phyloP scores from a whole-genome alignment of 176 grass and related monocot species.

The Eragrostis curvula region DNA sequence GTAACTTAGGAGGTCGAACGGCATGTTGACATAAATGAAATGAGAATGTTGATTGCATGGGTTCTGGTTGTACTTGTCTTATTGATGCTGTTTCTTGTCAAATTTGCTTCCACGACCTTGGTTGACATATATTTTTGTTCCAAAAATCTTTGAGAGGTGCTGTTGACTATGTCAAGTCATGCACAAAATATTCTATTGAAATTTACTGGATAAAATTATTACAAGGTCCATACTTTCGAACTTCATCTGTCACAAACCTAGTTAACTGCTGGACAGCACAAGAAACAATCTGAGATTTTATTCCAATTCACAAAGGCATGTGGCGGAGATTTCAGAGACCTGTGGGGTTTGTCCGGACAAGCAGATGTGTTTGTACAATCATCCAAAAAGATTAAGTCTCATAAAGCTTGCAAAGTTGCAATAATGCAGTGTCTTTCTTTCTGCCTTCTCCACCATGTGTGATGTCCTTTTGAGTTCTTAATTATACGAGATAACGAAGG shows the following conservation, averaged over 20 bases:
- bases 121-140: neutral
- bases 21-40: conserved; percentile 32
- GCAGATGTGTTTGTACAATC: conserved; percentile 22
- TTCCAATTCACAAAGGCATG: neutral
- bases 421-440: conserved; percentile 42
- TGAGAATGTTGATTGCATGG: neutral
- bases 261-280: neutral
- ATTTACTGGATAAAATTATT: neutral
- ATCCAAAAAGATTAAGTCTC: conserved; percentile 16
- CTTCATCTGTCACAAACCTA: neutral
- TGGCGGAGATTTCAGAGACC: conserved; percentile 7
- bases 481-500: conserved; percentile 34
- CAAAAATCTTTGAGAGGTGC: neutral
- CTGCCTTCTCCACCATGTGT: conserved; percentile 2
- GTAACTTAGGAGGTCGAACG: neutral
- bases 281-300: neutral
- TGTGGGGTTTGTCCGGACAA: neutral
- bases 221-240: neutral
- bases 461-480: conserved; percentile 29
- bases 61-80: neutral
- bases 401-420: conserved; percentile 38
- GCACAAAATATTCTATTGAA: neutral
- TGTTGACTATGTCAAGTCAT: neutral
- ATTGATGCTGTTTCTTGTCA: neutral
- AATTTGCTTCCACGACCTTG: neutral